phyloP scores from a whole-genome alignment of 129 eudicot species.

The Rutidosis leptorrhynchoides region DNA sequence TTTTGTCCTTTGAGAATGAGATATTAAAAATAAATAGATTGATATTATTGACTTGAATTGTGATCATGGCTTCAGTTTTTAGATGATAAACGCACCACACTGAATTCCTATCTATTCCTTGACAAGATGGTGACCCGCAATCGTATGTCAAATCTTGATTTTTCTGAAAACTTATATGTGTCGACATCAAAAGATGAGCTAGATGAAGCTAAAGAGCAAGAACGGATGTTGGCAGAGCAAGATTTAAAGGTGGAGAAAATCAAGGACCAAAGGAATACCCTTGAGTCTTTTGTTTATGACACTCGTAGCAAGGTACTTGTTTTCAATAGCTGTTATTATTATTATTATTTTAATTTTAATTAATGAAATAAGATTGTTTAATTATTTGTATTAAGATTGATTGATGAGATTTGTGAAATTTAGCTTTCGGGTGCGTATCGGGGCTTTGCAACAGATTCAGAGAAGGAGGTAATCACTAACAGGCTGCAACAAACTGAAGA shows the following conservation, averaged over 20 bases:
- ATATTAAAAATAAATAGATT: no score
- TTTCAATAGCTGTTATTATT: not conserved
- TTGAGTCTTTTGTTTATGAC: not conserved
- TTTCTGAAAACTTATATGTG: not conserved
- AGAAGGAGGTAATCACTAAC: constrained; percentile 51
- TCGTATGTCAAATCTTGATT: not conserved
- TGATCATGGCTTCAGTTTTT: not conserved
- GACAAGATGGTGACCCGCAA: not conserved
- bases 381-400: no score
- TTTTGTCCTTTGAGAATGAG: not conserved
- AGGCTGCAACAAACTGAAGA: constrained; percentile 69
- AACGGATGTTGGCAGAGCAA: not conserved
- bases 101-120: not conserved
- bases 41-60: not conserved
- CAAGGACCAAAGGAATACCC: not conserved
- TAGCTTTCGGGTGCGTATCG: constrained; percentile 59
- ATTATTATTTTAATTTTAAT: no score
- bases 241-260: not conserved
- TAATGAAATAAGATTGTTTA: no score
- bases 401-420: constrained; percentile 6
- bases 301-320: not conserved
- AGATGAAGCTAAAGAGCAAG: not conserved
- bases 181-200: not conserved
- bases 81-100: not conserved
- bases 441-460: constrained; percentile 59